phyloP scores from a whole-genome alignment of 208 protist genomes.

The Angomonas ambiguus region DNA sequence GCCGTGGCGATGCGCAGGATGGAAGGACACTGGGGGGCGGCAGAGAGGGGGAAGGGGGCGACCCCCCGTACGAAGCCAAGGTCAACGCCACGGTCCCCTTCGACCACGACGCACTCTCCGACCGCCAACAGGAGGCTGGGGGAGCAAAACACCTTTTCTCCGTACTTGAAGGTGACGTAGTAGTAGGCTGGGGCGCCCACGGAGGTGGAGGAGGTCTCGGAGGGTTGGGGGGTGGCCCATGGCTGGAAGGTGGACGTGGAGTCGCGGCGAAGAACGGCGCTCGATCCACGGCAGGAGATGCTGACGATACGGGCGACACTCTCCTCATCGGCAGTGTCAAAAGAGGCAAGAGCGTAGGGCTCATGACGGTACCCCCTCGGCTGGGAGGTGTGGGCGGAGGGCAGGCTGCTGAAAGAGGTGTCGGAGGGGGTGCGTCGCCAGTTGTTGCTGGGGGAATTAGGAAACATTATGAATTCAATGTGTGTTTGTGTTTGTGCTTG shows the following conservation, averaged over 20 bases:
- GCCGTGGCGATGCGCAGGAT: conserved; percentile 33
- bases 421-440: too few relatives aligned
- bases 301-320: conserved; percentile 18
- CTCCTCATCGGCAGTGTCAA: conserved; percentile 19
- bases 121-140: conserved; percentile 24
- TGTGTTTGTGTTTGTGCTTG: background rate
- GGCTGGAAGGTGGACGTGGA: conserved; percentile 6
- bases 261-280: conserved; percentile 12
- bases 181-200: conserved; percentile 20
- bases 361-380: conserved; percentile 51
- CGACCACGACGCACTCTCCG: conserved; percentile 56
- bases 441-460: background rate
- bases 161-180: conserved; percentile 73
- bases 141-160: conserved; percentile 37
- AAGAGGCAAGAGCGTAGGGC: conserved; percentile 49
- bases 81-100: conserved; percentile 72
- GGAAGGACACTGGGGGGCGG: background rate
- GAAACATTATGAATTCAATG: background rate
- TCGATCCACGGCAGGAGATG: background rate
- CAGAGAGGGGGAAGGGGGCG: conserved; percentile 9
- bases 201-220: background rate
- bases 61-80: conserved; percentile 47
- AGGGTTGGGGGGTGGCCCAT: conserved; percentile 2
- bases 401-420: conserved; percentile 14
- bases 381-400: background rate